Evolutionary conservation across 1,284 basidiomycete genomes (phyloP).

Genomic region (Cutaneotrichosporon daszewskae): DNA sequence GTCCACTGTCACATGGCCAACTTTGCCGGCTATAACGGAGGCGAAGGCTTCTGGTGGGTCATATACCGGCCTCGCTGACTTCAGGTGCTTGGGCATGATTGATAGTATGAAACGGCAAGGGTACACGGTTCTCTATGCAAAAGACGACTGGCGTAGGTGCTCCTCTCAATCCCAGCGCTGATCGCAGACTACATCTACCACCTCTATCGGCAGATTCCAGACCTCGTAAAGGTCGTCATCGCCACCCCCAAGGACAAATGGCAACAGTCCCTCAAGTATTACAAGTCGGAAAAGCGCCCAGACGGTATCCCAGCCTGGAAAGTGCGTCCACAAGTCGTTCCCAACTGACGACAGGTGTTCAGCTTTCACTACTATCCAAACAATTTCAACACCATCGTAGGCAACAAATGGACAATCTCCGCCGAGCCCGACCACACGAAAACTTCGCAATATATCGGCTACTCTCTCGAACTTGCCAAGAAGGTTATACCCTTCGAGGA

Average conservation of each 20-base stretch:
- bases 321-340: slow-evolving; percentile 8
- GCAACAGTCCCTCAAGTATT: too few relatives aligned
- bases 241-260: slow-evolving; percentile 1
- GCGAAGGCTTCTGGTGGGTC: slow-evolving; percentile 10
- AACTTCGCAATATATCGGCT: slow-evolving; percentile 5
- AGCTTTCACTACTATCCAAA: slow-evolving; percentile 20
- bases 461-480: slow-evolving; percentile 7
- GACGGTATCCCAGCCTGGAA: slow-evolving; percentile 28
- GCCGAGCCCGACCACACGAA: slow-evolving; percentile 7
- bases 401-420: slow-evolving; percentile 14
- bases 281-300: slow-evolving; percentile 9
- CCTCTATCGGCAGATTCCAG: slow-evolving; percentile 21
- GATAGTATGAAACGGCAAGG: slow-evolving; percentile 16
- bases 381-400: slow-evolving; percentile 14
- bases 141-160: slow-evolving; percentile 11
- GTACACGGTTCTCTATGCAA: slow-evolving; percentile 16
- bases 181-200: slow-evolving; percentile 22
- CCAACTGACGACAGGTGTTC: slow-evolving; percentile 17
- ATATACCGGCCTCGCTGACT: not conserved
- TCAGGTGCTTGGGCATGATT: not conserved
- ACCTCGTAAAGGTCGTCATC: slow-evolving; percentile 20
- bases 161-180: slow-evolving; percentile 4
- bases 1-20: slow-evolving; percentile 8
- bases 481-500: not conserved
- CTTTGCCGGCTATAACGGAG: slow-evolving; percentile 8